Evolutionary conservation across 1,139 yeast species (phyloP).

Genomic region (Meyerozyma guilliermondii): DNA sequence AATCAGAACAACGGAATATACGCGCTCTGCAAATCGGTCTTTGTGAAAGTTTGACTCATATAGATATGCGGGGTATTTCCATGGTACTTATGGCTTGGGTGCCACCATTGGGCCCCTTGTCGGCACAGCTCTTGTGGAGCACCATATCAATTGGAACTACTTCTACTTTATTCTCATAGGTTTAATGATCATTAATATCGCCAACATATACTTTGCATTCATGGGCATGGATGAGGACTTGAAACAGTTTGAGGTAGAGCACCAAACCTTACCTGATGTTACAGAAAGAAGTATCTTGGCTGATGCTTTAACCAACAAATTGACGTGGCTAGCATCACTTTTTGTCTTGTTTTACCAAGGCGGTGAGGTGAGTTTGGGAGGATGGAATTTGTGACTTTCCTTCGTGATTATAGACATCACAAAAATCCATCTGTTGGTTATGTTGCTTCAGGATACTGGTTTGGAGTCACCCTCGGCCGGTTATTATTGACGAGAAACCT

Average conservation of each 20-base stretch:
- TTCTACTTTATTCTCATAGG: conserved; percentile 13
- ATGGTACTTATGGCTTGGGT: conserved; percentile 16
- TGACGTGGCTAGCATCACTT: conserved; percentile 52
- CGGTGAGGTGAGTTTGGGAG: conserved; percentile 62
- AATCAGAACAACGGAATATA: no score
- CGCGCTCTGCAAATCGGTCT: no score
- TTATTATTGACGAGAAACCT: conserved; percentile 39
- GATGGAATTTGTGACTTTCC: conserved; percentile 67
- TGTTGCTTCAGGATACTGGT: conserved; percentile 70
- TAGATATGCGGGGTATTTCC: conserved; percentile 13
- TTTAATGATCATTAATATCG: conserved; percentile 8
- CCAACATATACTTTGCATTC: conserved; percentile 9
- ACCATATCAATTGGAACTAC: conserved; percentile 13
- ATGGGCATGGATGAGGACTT: conserved; percentile 12
- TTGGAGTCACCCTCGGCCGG: conserved; percentile 61
- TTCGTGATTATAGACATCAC: conserved; percentile 53
- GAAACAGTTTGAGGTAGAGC: conserved; percentile 9
- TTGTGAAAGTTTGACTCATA: no score
- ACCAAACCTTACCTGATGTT: conserved; percentile 1
- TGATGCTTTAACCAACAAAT: conserved; percentile 29
- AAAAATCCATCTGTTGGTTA: conserved; percentile 46
- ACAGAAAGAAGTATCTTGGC: background rate
- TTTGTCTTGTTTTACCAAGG: conserved; percentile 63
- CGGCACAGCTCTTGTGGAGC: conserved; percentile 14
- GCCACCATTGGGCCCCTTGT: conserved; percentile 21